These are phyloP conservation scores for Colletotrichum tanaceti DNA, from an alignment of 2,329 filamentous ascomycete species.

Conservation along the genomic window DNA sequence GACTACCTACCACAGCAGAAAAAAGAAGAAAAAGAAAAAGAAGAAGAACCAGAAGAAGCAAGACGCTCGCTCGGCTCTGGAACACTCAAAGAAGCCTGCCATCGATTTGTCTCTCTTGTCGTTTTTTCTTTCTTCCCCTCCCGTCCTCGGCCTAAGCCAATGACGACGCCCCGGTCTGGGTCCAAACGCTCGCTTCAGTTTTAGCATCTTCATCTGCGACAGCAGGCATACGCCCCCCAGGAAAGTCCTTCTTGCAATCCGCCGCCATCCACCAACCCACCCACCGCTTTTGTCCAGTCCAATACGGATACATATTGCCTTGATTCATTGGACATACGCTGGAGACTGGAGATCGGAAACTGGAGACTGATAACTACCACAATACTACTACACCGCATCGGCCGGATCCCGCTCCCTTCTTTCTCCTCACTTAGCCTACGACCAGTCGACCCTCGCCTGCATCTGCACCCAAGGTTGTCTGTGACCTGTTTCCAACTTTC, in stretches of 20 bases:
- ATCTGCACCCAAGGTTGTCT: slow-evolving; percentile 25
- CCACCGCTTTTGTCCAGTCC: slow-evolving; percentile 18
- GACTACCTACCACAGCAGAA: slow-evolving; percentile 11
- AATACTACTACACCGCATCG: slow-evolving; percentile 24
- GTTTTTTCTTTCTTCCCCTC: slow-evolving; percentile 25
- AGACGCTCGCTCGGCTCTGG: not conserved
- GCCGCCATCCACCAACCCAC: slow-evolving; percentile 17
- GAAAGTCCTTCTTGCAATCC: slow-evolving; percentile 18
- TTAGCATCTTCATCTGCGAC: slow-evolving; percentile 41
- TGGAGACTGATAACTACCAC: slow-evolving; percentile 19
- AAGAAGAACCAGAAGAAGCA: not conserved
- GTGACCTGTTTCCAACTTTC: slow-evolving; percentile 24
- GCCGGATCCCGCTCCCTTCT: slow-evolving; percentile 30
- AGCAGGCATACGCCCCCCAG: slow-evolving; percentile 33
- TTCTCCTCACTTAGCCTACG: slow-evolving; percentile 20
- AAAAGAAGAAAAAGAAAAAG: slow-evolving; percentile 10
- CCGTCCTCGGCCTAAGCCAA: slow-evolving; percentile 23
- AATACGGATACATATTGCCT: not conserved
- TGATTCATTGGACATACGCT: slow-evolving; percentile 9
- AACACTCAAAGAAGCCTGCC: slow-evolving; percentile 14
- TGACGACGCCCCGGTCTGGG: slow-evolving; percentile 35
- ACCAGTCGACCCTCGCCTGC: slow-evolving; percentile 24
- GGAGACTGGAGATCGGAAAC: slow-evolving; percentile 6
- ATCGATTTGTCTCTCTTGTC: slow-evolving; percentile 3
- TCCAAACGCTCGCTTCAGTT: slow-evolving; percentile 41